Conservation (phyloP, 345 rosid genomes). For the Heritiera fomes region DNA sequence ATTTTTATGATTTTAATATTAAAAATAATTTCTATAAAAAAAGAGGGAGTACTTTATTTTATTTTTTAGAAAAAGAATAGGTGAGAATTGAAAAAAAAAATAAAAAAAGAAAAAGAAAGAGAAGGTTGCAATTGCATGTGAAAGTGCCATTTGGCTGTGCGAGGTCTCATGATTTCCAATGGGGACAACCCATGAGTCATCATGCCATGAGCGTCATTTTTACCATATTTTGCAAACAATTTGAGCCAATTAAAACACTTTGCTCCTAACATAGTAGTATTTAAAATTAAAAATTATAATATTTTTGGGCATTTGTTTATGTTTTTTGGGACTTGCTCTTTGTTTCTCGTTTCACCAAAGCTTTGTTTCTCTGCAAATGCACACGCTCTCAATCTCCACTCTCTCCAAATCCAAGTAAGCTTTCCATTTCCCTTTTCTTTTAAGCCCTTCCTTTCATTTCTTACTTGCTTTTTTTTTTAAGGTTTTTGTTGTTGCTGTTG, state of each 20-base stretch:
- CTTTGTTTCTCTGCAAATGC: slow-evolving; percentile 16
- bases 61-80: no score
- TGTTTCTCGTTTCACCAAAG: neutral
- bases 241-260: neutral
- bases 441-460: neutral
- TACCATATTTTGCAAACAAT: neutral
- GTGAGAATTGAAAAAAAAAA: no score
- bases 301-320: neutral
- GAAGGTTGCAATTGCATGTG: neutral
- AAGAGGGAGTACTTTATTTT: no score
- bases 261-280: neutral
- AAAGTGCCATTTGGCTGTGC: slow-evolving; percentile 9
- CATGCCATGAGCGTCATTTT: neutral
- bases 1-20: no score
- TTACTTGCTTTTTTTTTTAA: neutral
- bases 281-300: neutral
- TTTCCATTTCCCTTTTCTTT: neutral
- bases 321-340: neutral
- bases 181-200: neutral
- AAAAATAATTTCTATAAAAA: no score
- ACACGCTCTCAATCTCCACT: slow-evolving; percentile 13
- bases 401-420: slow-evolving; percentile 18
- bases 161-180: neutral
- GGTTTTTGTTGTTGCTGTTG: neutral
- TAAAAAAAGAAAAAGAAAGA: neutral